A percentile compares a stretch with the other conserved stretches of the same genome.
Conservation (phyloP, 768 basidiomycete species). For the Leucogyrophana mollusca region DNA sequence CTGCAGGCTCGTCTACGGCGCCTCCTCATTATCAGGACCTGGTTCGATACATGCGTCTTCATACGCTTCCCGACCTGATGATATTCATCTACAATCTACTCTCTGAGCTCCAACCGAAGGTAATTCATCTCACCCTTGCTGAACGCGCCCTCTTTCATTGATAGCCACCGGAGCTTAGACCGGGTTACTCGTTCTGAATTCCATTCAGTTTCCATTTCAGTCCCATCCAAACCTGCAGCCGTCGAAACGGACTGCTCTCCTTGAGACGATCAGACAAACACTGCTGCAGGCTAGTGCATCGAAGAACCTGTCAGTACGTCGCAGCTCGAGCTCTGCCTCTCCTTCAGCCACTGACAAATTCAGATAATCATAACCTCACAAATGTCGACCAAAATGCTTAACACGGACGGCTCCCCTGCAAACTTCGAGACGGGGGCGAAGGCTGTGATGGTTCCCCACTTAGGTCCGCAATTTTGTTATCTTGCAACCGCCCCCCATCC, state of each 20-base stretch:
- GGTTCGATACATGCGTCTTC: conserved; percentile 31
- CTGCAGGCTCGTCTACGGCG: conserved; percentile 49
- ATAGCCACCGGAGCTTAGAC: conserved; percentile 35
- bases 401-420: conserved; percentile 61
- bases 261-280: conserved; percentile 52
- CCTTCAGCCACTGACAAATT: conserved; percentile 5
- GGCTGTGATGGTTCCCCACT: conserved; percentile 65
- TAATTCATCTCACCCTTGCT: conserved; percentile 30
- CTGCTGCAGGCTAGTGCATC: conserved; percentile 50
- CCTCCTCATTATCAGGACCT: conserved; percentile 18
- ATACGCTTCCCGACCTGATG: conserved; percentile 53
- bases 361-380: conserved; percentile 65
- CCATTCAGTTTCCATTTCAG: conserved; percentile 69
- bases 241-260: conserved; percentile 38
- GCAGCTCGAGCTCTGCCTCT: conserved; percentile 2
- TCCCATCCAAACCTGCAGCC: conserved; percentile 36
- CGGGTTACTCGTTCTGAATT: conserved; percentile 62
- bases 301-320: conserved; percentile 48
- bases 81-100: conserved; percentile 56
- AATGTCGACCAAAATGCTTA: conserved; percentile 65
- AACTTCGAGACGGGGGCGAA: conserved; percentile 63
- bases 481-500: conserved; percentile 4
- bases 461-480: conserved; percentile 40
- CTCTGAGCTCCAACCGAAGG: conserved; percentile 47
- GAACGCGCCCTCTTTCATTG: conserved; percentile 7